phyloP scores from a whole-genome alignment of 2,329 filamentous ascomycete species.

The Tolypocladium endophyticum region DNA sequence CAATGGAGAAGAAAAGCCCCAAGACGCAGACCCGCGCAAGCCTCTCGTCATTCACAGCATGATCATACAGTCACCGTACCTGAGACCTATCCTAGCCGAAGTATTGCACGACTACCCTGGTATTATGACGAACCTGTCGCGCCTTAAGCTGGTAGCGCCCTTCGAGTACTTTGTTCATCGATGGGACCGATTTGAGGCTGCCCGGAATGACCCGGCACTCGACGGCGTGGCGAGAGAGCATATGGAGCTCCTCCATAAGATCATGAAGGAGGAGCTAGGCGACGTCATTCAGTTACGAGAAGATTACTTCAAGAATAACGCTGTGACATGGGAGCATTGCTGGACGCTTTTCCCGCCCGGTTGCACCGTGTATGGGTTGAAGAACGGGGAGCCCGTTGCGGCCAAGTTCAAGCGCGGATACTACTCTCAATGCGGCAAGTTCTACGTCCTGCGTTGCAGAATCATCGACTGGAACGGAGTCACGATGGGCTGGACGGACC shows the following conservation, averaged over 20 bases:
- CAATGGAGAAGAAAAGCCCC: constrained; percentile 21
- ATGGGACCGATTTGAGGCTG: constrained; percentile 39
- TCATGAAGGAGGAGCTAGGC: constrained; percentile 40
- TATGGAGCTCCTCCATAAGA: constrained; percentile 32
- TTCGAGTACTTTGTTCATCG: constrained; percentile 58
- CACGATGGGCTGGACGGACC: constrained; percentile 29
- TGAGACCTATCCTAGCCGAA: constrained; percentile 44
- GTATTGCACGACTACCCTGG: constrained; percentile 50
- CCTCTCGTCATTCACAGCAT: constrained; percentile 48
- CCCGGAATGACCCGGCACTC: constrained; percentile 27
- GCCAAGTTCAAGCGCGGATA: constrained; percentile 26
- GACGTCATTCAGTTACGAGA: constrained; percentile 36
- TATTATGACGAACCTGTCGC: constrained; percentile 45
- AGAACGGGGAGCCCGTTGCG: constrained; percentile 27
- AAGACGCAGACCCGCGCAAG: constrained; percentile 47
- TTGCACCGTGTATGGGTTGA: constrained; percentile 25
- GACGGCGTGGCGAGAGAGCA: constrained; percentile 34
- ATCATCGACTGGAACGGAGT: constrained; percentile 38
- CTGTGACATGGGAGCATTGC: constrained; percentile 40
- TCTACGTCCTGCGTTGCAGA: constrained; percentile 27
- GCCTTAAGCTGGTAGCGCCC: constrained; percentile 48
- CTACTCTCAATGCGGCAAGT: constrained; percentile 25
- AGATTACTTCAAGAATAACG: constrained; percentile 41
- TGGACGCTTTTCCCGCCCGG: constrained; percentile 45
- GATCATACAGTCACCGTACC: constrained; percentile 49